phyloP scores from a whole-genome alignment of 2,329 filamentous ascomycete genomes.

The Epichloe sibirici region DNA sequence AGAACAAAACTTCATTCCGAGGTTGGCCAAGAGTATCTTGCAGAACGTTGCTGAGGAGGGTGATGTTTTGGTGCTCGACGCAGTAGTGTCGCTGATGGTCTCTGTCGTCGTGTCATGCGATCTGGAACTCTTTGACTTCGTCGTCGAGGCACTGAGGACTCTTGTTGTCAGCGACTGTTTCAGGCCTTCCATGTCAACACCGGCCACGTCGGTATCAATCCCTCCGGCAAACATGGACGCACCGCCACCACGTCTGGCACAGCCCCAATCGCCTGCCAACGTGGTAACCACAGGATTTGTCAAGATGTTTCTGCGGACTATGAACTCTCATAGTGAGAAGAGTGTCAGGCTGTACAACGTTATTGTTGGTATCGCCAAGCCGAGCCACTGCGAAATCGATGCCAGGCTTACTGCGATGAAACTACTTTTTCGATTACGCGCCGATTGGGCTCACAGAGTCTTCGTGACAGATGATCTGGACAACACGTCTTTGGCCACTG shows the following conservation, averaged over 20 bases:
- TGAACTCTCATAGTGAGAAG: slow-evolving; percentile 55
- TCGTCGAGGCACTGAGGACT: slow-evolving; percentile 38
- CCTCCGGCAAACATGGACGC: slow-evolving; percentile 11
- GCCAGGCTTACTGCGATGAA: slow-evolving; percentile 65
- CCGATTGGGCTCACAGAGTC: slow-evolving; percentile 68
- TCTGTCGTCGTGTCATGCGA: slow-evolving; percentile 50
- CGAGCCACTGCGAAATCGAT: slow-evolving; percentile 48
- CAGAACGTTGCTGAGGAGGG: slow-evolving; percentile 48
- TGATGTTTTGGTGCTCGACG: slow-evolving; percentile 52
- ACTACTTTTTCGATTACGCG: slow-evolving; percentile 68
- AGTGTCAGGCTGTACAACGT: slow-evolving; percentile 49
- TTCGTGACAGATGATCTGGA: slow-evolving; percentile 61
- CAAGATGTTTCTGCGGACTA: slow-evolving; percentile 61
- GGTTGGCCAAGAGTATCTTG: slow-evolving; percentile 50
- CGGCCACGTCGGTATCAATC: slow-evolving; percentile 14
- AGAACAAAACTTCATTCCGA: slow-evolving; percentile 42
- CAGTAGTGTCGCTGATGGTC: slow-evolving; percentile 51
- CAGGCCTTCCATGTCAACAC: slow-evolving; percentile 27
- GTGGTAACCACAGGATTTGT: slow-evolving; percentile 61
- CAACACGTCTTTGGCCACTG: slow-evolving; percentile 58
- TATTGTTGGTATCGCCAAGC: slow-evolving; percentile 51
- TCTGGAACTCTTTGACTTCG: slow-evolving; percentile 44
- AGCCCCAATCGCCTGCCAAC: slow-evolving; percentile 47
- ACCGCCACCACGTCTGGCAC: slow-evolving; percentile 7
- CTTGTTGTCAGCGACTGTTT: slow-evolving; percentile 37